phyloP scores from a whole-genome alignment of 352 stramenopile species.

The Pythium monospermum region DNA sequence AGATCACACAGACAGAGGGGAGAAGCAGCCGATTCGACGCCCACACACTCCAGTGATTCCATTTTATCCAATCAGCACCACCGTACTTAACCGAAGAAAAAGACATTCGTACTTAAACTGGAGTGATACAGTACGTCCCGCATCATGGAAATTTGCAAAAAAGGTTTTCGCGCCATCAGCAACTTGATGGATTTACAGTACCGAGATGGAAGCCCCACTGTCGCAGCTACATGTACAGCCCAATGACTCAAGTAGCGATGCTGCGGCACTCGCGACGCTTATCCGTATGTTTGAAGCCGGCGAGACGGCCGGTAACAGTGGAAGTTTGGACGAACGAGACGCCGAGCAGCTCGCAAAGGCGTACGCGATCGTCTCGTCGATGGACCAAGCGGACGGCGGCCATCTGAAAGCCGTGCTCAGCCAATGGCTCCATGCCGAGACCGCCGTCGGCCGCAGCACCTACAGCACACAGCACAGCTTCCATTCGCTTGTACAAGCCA shows the following conservation, averaged over 20 bases:
- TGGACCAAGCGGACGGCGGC: conserved; percentile 19
- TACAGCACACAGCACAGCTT: conserved; percentile 29
- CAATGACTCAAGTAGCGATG: no score
- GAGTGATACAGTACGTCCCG: no score
- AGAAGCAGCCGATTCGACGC: neutral
- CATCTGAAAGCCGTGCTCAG: conserved; percentile 24
- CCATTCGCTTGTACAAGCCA: conserved; percentile 25
- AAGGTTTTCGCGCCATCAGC: no score
- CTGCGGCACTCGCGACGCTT: conserved; percentile 19
- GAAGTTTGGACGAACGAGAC: conserved; percentile 5
- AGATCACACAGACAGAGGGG: neutral
- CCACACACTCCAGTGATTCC: conserved; percentile 12
- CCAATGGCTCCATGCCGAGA: conserved; percentile 17
- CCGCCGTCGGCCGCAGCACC: conserved; percentile 22
- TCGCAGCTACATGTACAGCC: no score
- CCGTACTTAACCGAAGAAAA: no score
- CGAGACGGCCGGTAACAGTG: neutral
- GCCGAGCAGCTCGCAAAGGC: conserved; percentile 1
- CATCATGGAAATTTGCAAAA: no score
- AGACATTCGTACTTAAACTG: no score
- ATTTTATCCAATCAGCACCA: conserved; percentile 16
- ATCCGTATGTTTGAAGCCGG: conserved; percentile 23
- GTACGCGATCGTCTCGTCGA: conserved; percentile 14
- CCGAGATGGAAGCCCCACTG: no score
- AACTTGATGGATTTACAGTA: no score